Percentiles rank a stretch among this genome's conserved stretches.
These are phyloP conservation scores for Aspergillus hancockii DNA, from an alignment of 495 filamentous ascomycete genomes.

Conservation along the genomic window DNA sequence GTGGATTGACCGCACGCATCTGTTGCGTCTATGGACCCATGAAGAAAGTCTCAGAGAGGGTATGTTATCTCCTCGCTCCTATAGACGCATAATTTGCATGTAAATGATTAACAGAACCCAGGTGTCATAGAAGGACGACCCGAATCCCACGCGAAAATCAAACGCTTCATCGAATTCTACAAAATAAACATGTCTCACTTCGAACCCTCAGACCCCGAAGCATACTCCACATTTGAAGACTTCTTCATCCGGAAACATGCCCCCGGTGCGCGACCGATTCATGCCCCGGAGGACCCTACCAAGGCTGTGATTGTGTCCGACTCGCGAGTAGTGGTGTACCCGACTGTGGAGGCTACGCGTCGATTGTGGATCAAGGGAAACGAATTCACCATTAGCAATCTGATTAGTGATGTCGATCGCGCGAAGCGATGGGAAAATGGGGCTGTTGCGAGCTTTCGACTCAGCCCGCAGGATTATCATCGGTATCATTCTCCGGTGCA, in stretches of 20 bases:
- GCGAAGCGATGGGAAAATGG: conserved; percentile 39
- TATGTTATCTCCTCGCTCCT: neutral
- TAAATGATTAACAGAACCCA: neutral
- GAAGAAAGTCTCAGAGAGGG: conserved; percentile 21
- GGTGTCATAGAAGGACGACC: conserved; percentile 10
- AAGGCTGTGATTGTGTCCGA: conserved; percentile 41
- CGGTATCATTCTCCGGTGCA: conserved; percentile 48
- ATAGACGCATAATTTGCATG: too few species aligned
- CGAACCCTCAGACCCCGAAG: conserved; percentile 29
- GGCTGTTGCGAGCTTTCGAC: conserved; percentile 40
- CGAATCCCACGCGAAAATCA: conserved; percentile 26
- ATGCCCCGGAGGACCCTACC: conserved; percentile 29
- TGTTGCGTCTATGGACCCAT: conserved; percentile 36
- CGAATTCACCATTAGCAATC: conserved; percentile 40
- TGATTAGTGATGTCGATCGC: conserved; percentile 35
- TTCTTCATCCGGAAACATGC: conserved; percentile 49
- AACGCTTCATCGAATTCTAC: conserved; percentile 37
- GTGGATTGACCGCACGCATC: conserved; percentile 39
- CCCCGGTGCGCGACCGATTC: conserved; percentile 36
- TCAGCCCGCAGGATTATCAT: conserved; percentile 49
- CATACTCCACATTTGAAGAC: conserved; percentile 41
- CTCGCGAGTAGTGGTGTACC: conserved; percentile 39
- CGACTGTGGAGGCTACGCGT: conserved; percentile 34
- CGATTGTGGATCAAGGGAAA: conserved; percentile 49
- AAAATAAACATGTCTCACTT: conserved; percentile 40